Percentiles rank a stretch among this genome's conserved stretches.
Evolutionary conservation across 176 grass and related monocot species (phyloP).

Genomic region (Thinopyrum elongatum): DNA sequence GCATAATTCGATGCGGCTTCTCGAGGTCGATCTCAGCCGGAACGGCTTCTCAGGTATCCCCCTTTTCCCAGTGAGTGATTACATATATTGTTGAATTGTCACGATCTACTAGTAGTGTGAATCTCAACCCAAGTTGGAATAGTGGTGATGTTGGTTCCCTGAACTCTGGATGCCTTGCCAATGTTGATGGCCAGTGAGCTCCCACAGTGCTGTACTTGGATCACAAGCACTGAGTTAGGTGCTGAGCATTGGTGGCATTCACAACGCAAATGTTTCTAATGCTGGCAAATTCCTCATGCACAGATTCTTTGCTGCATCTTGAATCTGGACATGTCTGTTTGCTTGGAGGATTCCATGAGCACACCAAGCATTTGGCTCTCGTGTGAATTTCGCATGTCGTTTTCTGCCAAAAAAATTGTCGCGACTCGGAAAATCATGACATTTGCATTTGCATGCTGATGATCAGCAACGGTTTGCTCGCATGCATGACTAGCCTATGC

Average conservation of each 20-base stretch:
- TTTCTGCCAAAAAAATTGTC: not conserved
- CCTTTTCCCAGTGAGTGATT: conserved; percentile 5
- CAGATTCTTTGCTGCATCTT: conserved; percentile 22
- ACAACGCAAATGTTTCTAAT: not conserved
- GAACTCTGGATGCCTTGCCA: not conserved
- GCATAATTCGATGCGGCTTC: conserved; percentile 65
- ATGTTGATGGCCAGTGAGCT: conserved; percentile 20
- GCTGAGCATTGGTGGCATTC: not conserved
- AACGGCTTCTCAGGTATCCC: conserved; percentile 88
- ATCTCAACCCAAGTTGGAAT: not conserved
- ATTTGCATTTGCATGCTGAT: conserved; percentile 17
- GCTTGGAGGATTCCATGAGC: conserved; percentile 28
- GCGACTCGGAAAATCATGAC: not conserved
- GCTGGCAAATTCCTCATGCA: not conserved
- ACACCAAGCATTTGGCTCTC: not conserved
- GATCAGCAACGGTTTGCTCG: not conserved
- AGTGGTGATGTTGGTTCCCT: conserved; percentile 5
- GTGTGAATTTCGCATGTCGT: not conserved
- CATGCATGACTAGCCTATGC: not conserved
- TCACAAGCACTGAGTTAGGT: not conserved
- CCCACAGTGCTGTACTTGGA: not conserved
- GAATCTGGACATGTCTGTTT: conserved; percentile 6
- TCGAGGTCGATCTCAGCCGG: conserved; percentile 87
- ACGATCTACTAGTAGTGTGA: not conserved
- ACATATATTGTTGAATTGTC: not conserved